Conservation (phyloP, 441 rosid genomes). For the Rhodomyrtus psidioides region DNA sequence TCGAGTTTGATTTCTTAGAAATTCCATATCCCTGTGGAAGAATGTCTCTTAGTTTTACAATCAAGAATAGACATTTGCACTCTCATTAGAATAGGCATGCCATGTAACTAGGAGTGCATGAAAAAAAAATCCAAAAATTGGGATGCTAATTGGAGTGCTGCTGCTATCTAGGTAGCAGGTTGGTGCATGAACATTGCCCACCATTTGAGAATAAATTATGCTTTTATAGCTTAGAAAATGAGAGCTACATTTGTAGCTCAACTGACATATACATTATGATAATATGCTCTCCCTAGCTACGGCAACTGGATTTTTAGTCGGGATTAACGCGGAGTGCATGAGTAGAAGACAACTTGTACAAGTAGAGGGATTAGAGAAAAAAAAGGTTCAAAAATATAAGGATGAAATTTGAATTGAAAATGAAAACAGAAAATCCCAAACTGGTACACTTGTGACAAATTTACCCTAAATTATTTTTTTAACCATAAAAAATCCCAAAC, state of each 20-base stretch:
- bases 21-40: not conserved
- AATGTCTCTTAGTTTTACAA: not conserved
- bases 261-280: not conserved
- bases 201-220: no score
- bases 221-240: no score
- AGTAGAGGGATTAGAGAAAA: no score
- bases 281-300: no score
- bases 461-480: no score
- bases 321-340: fast-evolving
- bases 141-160: not conserved
- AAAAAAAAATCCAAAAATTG: not conserved
- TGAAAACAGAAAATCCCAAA: no score
- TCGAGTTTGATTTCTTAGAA: not conserved
- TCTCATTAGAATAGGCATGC: not conserved
- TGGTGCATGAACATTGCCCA: not conserved
- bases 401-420: not conserved
- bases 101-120: not conserved
- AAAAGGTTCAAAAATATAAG: not conserved
- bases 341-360: not conserved
- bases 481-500: no score
- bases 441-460: no score
- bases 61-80: not conserved
- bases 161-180: not conserved
- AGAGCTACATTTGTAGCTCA: no score
- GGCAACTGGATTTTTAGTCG: not conserved